Evolutionary conservation across 306 rosid genomes (phyloP), one percentile per base, ranked within the genome.

Genomic region (Glycine soja): DNA sequence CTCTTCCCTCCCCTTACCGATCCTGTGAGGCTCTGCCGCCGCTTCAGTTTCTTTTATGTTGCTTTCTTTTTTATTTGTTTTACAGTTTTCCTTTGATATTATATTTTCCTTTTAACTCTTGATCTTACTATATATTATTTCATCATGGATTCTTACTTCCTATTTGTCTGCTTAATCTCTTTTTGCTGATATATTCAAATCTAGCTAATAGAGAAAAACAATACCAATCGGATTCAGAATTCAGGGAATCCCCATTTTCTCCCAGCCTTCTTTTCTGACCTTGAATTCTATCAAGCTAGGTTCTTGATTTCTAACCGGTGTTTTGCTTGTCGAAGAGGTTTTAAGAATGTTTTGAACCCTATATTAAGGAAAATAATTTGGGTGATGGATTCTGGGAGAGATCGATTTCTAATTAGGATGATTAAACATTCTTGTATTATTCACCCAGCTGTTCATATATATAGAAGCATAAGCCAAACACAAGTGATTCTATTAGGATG

Each of bases 151-250:
- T n/a, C n/a, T n/a, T n/a, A n/a, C n/a, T n/a, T n/a, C n/a, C n/a
- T n/a, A n/a, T n/a, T n/a, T n/a, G n/a, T n/a, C n/a, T n/a, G n/a
- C n/a, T n/a, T 32, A 32, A n/a, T n/a, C n/a, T n/a, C n/a, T n/a
- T n/a, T n/a, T n/a, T n/a, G n/a, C n/a, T n/a, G 1, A 34, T 50
- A 56, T 78, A 67, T 18, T 18, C 13, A 67, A 2, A 11, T 13
- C 19, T 34, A 63, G 10, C 10, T 34, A 34, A 32, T 46, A 3
- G 8, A 51, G 50, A 4, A 63, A 50, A 65, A 65, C 52, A 50
- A 43, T 30, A 76, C 63, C 53, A 65, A 51, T 19, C 43, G 32
- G 63, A 76, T 47, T 48, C 50, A 50, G 42, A 77, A 63, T 76
- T 63, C 16, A 10, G 50, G 15, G 63, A 42, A 64, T 34, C 64